Evolutionary conservation across 805 yeast species (phyloP).

Genomic region (Kurtzmaniella fragi): DNA sequence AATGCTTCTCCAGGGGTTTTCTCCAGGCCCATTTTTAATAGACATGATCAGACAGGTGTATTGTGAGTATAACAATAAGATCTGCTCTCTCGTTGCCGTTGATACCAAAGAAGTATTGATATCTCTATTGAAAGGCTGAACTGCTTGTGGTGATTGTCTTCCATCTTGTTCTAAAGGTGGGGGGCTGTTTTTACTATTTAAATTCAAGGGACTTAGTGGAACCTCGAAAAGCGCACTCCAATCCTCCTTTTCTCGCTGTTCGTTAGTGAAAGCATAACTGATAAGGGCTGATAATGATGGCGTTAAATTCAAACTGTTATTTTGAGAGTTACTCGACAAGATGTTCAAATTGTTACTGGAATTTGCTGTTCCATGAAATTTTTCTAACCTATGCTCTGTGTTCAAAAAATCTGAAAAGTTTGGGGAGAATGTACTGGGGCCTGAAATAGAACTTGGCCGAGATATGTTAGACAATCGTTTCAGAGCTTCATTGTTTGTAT

Average conservation of each 20-base stretch:
- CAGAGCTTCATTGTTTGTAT: no score
- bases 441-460: constrained; percentile 3
- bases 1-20: constrained; percentile 63
- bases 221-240: constrained; percentile 11
- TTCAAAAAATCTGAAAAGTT: constrained; percentile 8
- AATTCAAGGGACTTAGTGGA: constrained; percentile 25
- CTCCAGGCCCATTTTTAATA: constrained; percentile 57
- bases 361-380: not conserved
- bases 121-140: not conserved
- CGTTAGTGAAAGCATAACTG: constrained; percentile 26
- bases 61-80: constrained; percentile 27
- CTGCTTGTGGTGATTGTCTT: not conserved
- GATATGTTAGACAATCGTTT: not conserved
- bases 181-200: constrained; percentile 1
- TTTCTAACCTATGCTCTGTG: not conserved
- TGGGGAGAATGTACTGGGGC: constrained; percentile 9
- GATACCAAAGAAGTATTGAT: constrained; percentile 12
- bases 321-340: not conserved
- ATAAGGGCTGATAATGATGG: constrained; percentile 36
- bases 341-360: not conserved
- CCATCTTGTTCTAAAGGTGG: not conserved
- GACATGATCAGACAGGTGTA: constrained; percentile 48
- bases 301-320: constrained; percentile 21
- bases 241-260: constrained; percentile 14
- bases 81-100: constrained; percentile 32